Conservation (phyloP, 1,139 yeast species). For the Ashbya aceris region DNA sequence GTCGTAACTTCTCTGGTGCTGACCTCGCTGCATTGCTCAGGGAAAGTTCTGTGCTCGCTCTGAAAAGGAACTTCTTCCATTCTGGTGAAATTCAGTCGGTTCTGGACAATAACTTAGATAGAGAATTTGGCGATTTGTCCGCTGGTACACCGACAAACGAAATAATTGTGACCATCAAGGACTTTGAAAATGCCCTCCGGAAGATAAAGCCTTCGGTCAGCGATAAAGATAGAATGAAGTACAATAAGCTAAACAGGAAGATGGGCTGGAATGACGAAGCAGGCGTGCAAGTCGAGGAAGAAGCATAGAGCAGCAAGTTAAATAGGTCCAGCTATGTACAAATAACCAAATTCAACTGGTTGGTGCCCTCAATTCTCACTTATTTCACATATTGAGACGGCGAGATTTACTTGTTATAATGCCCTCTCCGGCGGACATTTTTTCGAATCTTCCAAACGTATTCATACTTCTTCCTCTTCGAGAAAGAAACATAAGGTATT, state of each 20-base stretch:
- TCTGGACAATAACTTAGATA: conserved; percentile 33
- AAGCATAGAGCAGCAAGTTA: neutral
- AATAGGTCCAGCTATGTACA: neutral
- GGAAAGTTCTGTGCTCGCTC: conserved; percentile 86
- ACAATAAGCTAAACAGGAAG: conserved; percentile 51
- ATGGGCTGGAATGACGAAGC: conserved; percentile 45
- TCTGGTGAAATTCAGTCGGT: conserved; percentile 26
- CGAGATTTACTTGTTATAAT: conserved; percentile 17
- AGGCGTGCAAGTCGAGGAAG: conserved; percentile 1
- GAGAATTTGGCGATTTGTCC: conserved; percentile 41
- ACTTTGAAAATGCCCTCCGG: conserved; percentile 62
- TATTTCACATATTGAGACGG: neutral
- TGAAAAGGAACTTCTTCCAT: conserved; percentile 58
- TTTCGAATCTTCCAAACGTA: conserved; percentile 56
- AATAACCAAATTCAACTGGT: no score
- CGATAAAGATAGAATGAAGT: conserved; percentile 71
- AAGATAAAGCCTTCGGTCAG: conserved; percentile 86
- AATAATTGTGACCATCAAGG: conserved; percentile 51
- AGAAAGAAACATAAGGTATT: conserved; percentile 47
- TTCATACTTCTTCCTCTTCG: conserved; percentile 37
- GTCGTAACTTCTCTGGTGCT: conserved; percentile 91
- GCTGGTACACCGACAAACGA: conserved; percentile 31
- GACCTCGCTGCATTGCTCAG: conserved; percentile 85
- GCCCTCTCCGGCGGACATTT: conserved; percentile 49
- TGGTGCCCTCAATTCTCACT: no score